Percentiles rank a stretch among this genome's conserved stretches.
These are phyloP conservation scores for Caryocar brasiliense DNA, from an alignment of 441 rosid genomes.

Conservation along the genomic window DNA sequence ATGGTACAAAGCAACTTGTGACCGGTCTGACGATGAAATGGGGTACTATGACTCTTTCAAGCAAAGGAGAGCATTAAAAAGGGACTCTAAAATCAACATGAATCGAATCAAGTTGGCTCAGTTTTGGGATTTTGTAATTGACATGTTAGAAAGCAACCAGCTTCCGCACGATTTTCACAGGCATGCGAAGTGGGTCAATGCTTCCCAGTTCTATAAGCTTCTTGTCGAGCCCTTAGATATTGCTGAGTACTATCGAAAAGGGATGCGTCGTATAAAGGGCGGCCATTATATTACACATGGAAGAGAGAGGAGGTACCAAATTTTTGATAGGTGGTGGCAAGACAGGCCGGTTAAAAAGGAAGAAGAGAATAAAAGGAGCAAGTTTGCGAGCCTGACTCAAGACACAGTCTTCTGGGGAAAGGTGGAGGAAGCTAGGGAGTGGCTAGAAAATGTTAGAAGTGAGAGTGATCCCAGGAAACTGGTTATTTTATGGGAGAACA, in stretches of 20 bases:
- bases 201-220: slow-evolving; percentile 52
- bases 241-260: slow-evolving; percentile 47
- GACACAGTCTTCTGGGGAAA: slow-evolving; percentile 81
- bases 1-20: slow-evolving; percentile 56
- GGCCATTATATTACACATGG: slow-evolving; percentile 46
- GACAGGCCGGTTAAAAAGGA: slow-evolving; percentile 4
- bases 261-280: slow-evolving; percentile 10
- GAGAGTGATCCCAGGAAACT: slow-evolving; percentile 21
- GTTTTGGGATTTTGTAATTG: slow-evolving; percentile 55
- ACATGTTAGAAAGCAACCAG: slow-evolving; percentile 46
- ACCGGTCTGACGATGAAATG: slow-evolving; percentile 36
- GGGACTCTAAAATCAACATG: slow-evolving; percentile 43
- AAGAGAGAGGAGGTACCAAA: slow-evolving; percentile 55
- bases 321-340: slow-evolving; percentile 62
- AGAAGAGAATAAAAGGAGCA: slow-evolving; percentile 32
- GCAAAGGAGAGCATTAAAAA: slow-evolving; percentile 28
- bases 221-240: slow-evolving; percentile 79
- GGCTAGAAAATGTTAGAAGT: slow-evolving; percentile 27
- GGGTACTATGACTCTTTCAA: slow-evolving; percentile 78
- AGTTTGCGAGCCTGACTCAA: slow-evolving; percentile 53
- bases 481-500: slow-evolving; percentile 21
- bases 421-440: slow-evolving; percentile 68
- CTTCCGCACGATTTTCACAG: slow-evolving; percentile 57
- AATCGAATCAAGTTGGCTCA: slow-evolving; percentile 41
- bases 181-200: slow-evolving; percentile 49